phyloP scores from a whole-genome alignment of 208 protist species.

The Strigomonas culicis region DNA sequence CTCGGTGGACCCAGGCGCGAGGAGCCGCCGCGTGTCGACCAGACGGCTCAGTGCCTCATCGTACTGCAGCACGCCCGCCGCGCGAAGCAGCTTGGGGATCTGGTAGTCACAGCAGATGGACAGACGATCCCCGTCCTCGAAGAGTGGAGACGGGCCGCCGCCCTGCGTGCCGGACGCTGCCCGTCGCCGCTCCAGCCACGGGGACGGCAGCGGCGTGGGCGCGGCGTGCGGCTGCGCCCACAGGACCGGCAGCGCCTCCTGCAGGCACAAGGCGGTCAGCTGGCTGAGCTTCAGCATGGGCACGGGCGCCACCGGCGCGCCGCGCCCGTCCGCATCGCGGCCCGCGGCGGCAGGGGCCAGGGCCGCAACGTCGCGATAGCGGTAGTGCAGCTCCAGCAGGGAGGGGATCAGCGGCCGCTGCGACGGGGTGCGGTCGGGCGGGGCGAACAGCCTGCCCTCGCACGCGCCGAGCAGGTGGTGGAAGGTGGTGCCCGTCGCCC shows the following conservation, averaged over 20 bases:
- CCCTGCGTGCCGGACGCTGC: neutral
- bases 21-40: conserved; percentile 50
- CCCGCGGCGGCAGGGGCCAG: neutral
- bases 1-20: conserved; percentile 38
- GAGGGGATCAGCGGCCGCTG: conserved; percentile 42
- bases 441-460: conserved; percentile 46
- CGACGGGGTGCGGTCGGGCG: too few relatives aligned
- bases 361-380: conserved; percentile 58
- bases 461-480: conserved; percentile 37
- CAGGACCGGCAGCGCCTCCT: conserved; percentile 42
- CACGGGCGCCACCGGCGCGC: conserved; percentile 11
- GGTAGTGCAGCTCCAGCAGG: conserved; percentile 51
- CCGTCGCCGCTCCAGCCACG: conserved; percentile 20
- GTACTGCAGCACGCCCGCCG: conserved; percentile 61
- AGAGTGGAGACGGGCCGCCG: conserved; percentile 17
- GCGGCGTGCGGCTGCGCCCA: conserved; percentile 22
- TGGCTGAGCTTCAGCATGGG: conserved; percentile 78
- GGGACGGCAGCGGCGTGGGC: neutral
- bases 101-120: conserved; percentile 88
- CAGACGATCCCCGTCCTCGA: conserved; percentile 43
- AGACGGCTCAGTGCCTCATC: conserved; percentile 26
- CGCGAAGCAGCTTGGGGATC: conserved; percentile 73
- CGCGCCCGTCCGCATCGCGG: neutral
- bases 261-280: conserved; percentile 60
- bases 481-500: conserved; percentile 33